Base-by-base conservation (phyloP, 129 eudicot genomes). In the Oenanthe sinensis region DNA sequence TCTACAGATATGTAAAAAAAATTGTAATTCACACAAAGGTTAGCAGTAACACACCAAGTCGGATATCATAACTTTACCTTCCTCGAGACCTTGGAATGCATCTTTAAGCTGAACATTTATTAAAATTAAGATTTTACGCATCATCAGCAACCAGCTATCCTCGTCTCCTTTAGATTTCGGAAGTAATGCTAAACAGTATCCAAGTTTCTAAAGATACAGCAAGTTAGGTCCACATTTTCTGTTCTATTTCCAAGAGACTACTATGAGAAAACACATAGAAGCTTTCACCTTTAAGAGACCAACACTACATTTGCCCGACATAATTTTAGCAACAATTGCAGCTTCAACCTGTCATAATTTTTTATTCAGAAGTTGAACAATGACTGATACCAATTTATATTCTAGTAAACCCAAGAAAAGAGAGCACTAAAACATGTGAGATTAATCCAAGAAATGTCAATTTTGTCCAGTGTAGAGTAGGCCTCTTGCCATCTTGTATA, bases 121-220 rank as follows among this genome's bases (percentile, higher is more conserved):
- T 58, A 87, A 85, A 45, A 95, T 55, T 81, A 95, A 82, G 80
- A 95, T 82, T 86, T 90, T 95, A 55, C 86, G 89, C 89, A 95
- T 86, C 98, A 91, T 84, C 82, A 86, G 76, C 14, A 80, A 88
- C 98, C 98, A 94, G 90, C 91, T 91, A 37, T 90, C 96, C 83
- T 81, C 93, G 77, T 91, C 97, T 79, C 92, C 97, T 85, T 62
- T 88, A 79, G 98, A 86, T 86, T 90, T 90, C 37, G 98, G 97
- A 86, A 95, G 98, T 79, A 82, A 72, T 48, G 97, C 89, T 80
- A 95, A 85, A 82, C 92, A 90, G 83, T 58, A 80, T 72, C 88
- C 90, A 75, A 95, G 92, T 79, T 95, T 90, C 98, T 95, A 88
- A 68, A 77, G 0, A 46, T 45, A 52, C 16, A 49, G 74, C 33